Conservation (phyloP, 768 basidiomycete species). For the Termitomyces sp. region DNA sequence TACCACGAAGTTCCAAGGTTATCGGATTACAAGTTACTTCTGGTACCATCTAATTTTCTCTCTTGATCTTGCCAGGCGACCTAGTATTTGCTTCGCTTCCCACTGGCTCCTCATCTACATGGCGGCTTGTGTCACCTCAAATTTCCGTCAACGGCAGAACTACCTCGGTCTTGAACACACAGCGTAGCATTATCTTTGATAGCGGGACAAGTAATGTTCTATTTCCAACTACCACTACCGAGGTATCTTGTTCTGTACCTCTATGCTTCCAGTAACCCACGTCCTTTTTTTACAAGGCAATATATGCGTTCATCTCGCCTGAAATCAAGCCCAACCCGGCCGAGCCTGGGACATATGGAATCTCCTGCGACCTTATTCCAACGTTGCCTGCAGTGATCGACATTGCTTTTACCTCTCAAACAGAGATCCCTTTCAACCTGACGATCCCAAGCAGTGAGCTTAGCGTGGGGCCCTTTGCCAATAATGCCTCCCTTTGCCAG, state of each 20-base stretch:
- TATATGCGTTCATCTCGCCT: slow-evolving; percentile 55
- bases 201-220: slow-evolving; percentile 54
- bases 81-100: slow-evolving; percentile 39
- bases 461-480: slow-evolving; percentile 52
- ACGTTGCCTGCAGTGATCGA: slow-evolving; percentile 47
- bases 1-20: slow-evolving; percentile 44
- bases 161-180: slow-evolving; percentile 31
- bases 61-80: slow-evolving; percentile 23
- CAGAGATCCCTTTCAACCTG: slow-evolving; percentile 45
- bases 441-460: slow-evolving; percentile 55
- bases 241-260: slow-evolving; percentile 24
- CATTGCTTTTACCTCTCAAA: slow-evolving; percentile 48
- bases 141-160: slow-evolving; percentile 52
- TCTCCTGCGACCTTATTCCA: slow-evolving; percentile 41
- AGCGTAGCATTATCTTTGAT: slow-evolving; percentile 49
- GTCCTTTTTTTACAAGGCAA: slow-evolving; percentile 30
- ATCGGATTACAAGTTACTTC: background rate
- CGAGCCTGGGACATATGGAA: slow-evolving; percentile 53
- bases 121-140: slow-evolving; percentile 40
- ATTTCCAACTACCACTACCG: slow-evolving; percentile 42
- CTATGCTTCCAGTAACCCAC: slow-evolving; percentile 5
- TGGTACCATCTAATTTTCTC: background rate
- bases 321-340: slow-evolving; percentile 45
- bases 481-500: slow-evolving; percentile 44
- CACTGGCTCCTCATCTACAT: slow-evolving; percentile 29